Conservation (phyloP, 768 basidiomycete genomes). For the Leccinum broughii region DNA sequence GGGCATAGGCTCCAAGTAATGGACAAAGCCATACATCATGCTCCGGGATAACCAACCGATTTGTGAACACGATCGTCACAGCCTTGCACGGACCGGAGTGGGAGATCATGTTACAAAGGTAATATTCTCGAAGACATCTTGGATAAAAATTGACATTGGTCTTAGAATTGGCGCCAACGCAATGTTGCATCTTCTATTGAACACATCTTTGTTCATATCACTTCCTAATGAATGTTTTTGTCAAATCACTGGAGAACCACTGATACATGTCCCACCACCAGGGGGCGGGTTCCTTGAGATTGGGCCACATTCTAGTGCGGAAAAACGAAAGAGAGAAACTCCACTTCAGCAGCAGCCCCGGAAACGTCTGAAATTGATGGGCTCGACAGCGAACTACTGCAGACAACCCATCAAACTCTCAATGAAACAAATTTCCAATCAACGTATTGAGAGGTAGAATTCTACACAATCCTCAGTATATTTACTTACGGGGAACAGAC, state of each 20-base stretch:
- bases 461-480: background rate
- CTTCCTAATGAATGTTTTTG: slow-evolving; percentile 86
- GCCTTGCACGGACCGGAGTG: slow-evolving; percentile 68
- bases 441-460: slow-evolving; percentile 25
- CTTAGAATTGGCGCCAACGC: slow-evolving; percentile 73
- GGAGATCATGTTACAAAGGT: slow-evolving; percentile 66
- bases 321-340: slow-evolving; percentile 24
- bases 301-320: slow-evolving; percentile 10
- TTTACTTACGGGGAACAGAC: slow-evolving; percentile 28
- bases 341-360: slow-evolving; percentile 20
- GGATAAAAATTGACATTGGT: background rate
- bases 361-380: slow-evolving; percentile 28
- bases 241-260: slow-evolving; percentile 75
- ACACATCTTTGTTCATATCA: slow-evolving; percentile 72
- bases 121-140: background rate
- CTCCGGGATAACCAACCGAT: slow-evolving; percentile 54
- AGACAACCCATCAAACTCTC: slow-evolving; percentile 7
- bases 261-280: slow-evolving; percentile 44
- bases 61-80: slow-evolving; percentile 75
- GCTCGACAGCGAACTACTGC: background rate
- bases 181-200: slow-evolving; percentile 76
- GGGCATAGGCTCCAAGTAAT: slow-evolving; percentile 25
- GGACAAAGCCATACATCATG: slow-evolving; percentile 42
- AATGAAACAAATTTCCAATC: slow-evolving; percentile 8
- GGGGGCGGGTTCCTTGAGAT: slow-evolving; percentile 13